Evolutionary conservation across 2,329 filamentous ascomycete genomes (phyloP), one percentile per base, ranked within the genome.

Genomic region (Dactylellina drechsleri): DNA sequence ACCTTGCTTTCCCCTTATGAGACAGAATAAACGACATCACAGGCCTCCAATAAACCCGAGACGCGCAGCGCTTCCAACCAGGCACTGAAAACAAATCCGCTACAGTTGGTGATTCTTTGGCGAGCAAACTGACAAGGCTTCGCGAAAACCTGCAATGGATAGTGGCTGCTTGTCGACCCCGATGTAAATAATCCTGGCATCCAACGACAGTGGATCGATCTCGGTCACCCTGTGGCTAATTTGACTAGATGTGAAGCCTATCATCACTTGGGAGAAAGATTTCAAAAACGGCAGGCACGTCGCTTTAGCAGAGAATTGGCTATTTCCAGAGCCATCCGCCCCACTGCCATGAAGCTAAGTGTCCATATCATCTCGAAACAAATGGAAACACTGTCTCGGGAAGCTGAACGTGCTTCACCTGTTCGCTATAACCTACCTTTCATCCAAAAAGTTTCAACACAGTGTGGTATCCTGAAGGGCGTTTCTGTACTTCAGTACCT

Each of bases 211-310:
- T 26, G 59, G 54, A 74, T 74, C 62, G 70, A 74, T 74, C 62
- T 53, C 26, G 57, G 60, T 74, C 50, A 62, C 57, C 70, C 70
- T 67, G 49, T 7, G 57, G 43, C 66, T 74, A 67, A 74, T 74
- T 74, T 67, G 62, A 67, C 45, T 57, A 18, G 15, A n/a, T 40
- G 31, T 58, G 57, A 43, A 31, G 18, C 52, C 23, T n/a, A 47
- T 18, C 16, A 15, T 53, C 40, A 58, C 58, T 28, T 57, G 62
- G 50, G 66, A 53, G 66, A 52, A 62, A 43, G 58, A 61, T 36
- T 36, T 36, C 31, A 10, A 36, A 36, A 36, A 68, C 18, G 53
- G 28, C 56, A 47, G 65, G 50, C 18, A 41, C 31, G 31, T 36
- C 31, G 16, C 23, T 23, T 18, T 12, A 23, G 26, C 4, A 43